Evolutionary conservation across 2,329 filamentous ascomycete genomes (phyloP), one percentile per base, ranked within the genome.

Genomic region (Alternaria infectoria): DNA sequence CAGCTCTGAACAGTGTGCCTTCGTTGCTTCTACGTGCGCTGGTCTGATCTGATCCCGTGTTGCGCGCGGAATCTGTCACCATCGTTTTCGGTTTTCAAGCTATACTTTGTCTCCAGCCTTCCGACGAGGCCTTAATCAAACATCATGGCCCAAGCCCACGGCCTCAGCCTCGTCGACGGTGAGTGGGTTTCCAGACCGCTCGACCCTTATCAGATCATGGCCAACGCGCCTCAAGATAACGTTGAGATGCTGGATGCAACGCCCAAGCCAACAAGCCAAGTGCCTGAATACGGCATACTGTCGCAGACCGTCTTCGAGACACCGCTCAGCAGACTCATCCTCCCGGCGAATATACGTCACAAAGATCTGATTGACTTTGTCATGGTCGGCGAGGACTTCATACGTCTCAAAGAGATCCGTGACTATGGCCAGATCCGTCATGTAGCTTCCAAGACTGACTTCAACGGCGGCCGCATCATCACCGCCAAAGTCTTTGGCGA

Each of bases 371-470:
- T 96, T 70, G 94, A 98, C 81, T 88, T 97, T 67, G 90, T 94
- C 40, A 93, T 97, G 71, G 86, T 99, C 61, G 92, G 93, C 57
- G 91, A 97, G 69, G 87, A 91, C 66, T 92, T 89, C 70, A 86
- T 99, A 47, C 90, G 95, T 69, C 88, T 98, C 67, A 91, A 90
- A 71, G 91, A 97, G 77, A 86, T 96, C 3, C 84, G 85, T 6
- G 83, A 84, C 47, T 88, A 91, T 74, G 89, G 90, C 2, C 89
- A 91, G 72, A 85, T 97, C 23, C 87, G 90, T 67, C 89, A 93
- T 73, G 84, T 97, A n/a, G 84, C 87, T n/a, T 87, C 87, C 64
- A 96, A 94, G 79, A 85, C 86, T 44, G 89, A 97, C 76, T 95
- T 98, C 76, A 89, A 89, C 57, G 87, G 88, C 30, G 62, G 54